phyloP scores from a whole-genome alignment of 768 basidiomycete genomes.

The Rubroboletus satanas region DNA sequence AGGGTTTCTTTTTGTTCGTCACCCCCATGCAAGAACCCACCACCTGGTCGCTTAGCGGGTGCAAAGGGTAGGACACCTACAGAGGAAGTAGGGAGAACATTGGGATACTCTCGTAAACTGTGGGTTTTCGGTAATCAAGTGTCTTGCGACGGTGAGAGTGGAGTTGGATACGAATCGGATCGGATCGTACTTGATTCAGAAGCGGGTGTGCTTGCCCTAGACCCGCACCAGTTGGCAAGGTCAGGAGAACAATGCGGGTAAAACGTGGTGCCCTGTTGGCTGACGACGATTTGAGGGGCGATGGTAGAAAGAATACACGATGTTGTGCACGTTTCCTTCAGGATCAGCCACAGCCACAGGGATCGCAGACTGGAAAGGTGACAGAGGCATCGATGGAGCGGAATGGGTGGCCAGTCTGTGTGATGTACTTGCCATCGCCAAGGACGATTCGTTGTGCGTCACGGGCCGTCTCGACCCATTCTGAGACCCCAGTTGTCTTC shows the following conservation, averaged over 20 bases:
- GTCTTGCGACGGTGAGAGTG: conserved; percentile 33
- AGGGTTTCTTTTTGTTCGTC: conserved; percentile 47
- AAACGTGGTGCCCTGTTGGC: conserved; percentile 37
- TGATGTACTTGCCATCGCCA: conserved; percentile 40
- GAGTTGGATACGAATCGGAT: conserved; percentile 31
- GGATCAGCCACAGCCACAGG: conserved; percentile 4
- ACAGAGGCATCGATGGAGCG: conserved; percentile 3
- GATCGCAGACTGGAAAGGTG: conserved; percentile 16
- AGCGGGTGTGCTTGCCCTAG: conserved; percentile 3
- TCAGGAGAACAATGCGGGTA: conserved; percentile 37
- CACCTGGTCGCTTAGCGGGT: conserved; percentile 42
- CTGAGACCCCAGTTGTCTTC: conserved; percentile 17
- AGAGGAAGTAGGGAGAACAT: conserved; percentile 22
- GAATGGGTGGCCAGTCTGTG: conserved; percentile 18
- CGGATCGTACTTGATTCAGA: conserved; percentile 18
- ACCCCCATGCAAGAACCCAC: conserved; percentile 42
- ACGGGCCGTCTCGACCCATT: conserved; percentile 32
- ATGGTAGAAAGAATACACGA: conserved; percentile 28
- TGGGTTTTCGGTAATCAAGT: conserved; percentile 14
- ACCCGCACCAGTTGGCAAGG: conserved; percentile 35
- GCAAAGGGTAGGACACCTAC: conserved; percentile 43
- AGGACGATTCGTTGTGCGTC: conserved; percentile 38
- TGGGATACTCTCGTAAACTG: conserved; percentile 10
- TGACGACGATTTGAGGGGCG: conserved; percentile 34
- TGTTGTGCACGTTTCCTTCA: background rate